Evolutionary conservation across 495 filamentous ascomycete genomes (phyloP).

Genomic region (Lasiosphaeria miniovina): DNA sequence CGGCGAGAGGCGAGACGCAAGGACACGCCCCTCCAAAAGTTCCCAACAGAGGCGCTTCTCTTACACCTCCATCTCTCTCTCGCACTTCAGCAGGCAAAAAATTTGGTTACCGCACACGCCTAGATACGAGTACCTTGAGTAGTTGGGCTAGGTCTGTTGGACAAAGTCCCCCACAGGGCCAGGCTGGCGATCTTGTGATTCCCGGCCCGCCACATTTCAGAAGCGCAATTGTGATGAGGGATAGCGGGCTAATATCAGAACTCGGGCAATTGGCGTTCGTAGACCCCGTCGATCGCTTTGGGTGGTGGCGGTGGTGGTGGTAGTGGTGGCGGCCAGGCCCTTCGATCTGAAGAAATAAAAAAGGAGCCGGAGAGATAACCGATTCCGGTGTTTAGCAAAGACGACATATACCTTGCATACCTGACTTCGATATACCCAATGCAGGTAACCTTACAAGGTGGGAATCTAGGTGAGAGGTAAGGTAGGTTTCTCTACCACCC

Average conservation of each 20-base stretch:
- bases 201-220: background rate
- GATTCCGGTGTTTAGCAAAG: background rate
- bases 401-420: background rate
- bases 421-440: no score
- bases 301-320: background rate
- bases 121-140: background rate
- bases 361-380: background rate
- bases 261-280: background rate
- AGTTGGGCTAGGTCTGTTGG: no score
- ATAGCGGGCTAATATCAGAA: background rate
- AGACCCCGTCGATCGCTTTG: background rate
- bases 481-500: background rate
- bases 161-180: background rate
- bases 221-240: background rate
- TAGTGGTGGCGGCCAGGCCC: background rate
- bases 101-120: no score
- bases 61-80: background rate
- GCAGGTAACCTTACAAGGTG: no score
- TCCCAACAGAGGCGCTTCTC: background rate
- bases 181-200: background rate
- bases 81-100: background rate
- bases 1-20: background rate
- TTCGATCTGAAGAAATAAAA: background rate
- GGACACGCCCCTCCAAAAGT: background rate
- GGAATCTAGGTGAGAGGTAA: background rate